Conservation (phyloP, 2,329 filamentous ascomycete species). For the Pezicula carpinea region DNA sequence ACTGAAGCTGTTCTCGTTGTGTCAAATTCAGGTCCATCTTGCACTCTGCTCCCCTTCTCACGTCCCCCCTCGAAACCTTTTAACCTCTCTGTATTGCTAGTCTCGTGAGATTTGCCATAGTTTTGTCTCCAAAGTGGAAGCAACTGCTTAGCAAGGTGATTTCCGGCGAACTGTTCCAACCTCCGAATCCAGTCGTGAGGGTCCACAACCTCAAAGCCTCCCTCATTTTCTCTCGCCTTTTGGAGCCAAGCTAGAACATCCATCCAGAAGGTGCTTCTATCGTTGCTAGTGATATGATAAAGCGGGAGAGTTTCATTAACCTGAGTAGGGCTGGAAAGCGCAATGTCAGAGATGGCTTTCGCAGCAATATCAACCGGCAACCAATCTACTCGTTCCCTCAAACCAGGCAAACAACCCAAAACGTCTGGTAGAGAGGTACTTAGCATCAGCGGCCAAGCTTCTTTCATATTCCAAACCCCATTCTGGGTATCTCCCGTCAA, state of each 20-base stretch:
- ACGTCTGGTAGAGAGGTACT: slow-evolving; percentile 30
- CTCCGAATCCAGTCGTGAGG: slow-evolving; percentile 35
- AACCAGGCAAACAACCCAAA: slow-evolving; percentile 34
- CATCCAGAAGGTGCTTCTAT: slow-evolving; percentile 37
- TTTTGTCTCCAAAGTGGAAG: slow-evolving; percentile 44
- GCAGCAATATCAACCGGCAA: slow-evolving; percentile 42
- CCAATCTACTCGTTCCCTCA: slow-evolving; percentile 38
- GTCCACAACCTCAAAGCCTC: slow-evolving; percentile 36
- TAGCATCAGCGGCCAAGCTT: slow-evolving; percentile 46
- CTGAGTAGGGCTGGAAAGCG: slow-evolving; percentile 8
- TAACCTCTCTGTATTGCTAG: too few relatives aligned
- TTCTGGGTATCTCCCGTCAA: slow-evolving; percentile 37
- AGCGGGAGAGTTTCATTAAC: slow-evolving; percentile 23
- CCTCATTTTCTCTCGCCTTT: neutral
- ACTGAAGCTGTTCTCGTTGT: neutral
- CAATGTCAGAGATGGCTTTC: slow-evolving; percentile 35
- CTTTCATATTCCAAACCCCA: slow-evolving; percentile 43
- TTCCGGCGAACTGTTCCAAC: slow-evolving; percentile 18
- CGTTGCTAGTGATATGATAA: slow-evolving; percentile 45
- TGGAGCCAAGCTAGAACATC: slow-evolving; percentile 41
- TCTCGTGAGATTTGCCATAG: slow-evolving; percentile 25
- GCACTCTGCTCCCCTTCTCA: slow-evolving; percentile 26
- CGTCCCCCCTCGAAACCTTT: slow-evolving; percentile 16
- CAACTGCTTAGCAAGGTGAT: slow-evolving; percentile 38
- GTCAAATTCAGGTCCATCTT: slow-evolving; percentile 28